Percentiles rank a stretch among this genome's conserved stretches.
Evolutionary conservation across 352 stramenopile genomes (phyloP).

Genomic region (Discostella stelligera): DNA sequence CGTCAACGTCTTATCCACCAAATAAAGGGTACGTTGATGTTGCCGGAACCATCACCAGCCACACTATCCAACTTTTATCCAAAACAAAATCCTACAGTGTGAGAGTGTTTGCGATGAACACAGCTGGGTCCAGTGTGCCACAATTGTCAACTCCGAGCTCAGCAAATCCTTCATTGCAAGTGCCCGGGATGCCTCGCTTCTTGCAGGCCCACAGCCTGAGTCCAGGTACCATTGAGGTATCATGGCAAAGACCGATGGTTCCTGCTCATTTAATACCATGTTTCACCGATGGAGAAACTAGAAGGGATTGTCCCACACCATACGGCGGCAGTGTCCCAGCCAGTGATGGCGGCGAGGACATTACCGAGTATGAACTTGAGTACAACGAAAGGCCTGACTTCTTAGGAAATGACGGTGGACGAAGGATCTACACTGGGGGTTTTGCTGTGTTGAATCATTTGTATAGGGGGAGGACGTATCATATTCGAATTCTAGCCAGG

Average conservation of each 20-base stretch:
- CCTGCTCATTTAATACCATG: conserved; percentile 62
- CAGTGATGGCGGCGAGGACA: conserved; percentile 57
- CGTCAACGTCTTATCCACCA: conserved; percentile 81
- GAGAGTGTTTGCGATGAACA: conserved; percentile 61
- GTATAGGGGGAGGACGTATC: conserved; percentile 85
- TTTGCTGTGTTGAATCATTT: conserved; percentile 85
- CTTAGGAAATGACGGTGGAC: conserved; percentile 56
- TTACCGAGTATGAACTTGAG: conserved; percentile 67
- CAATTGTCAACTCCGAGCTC: conserved; percentile 44
- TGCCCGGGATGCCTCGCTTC: conserved; percentile 57
- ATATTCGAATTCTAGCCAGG: conserved; percentile 86
- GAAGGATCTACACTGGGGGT: conserved; percentile 32
- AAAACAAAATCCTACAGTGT: conserved; percentile 57
- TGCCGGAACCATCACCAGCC: conserved; percentile 31
- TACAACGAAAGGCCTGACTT: conserved; percentile 62
- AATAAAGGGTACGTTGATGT: conserved; percentile 72
- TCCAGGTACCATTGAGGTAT: conserved; percentile 54
- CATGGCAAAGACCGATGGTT: conserved; percentile 57
- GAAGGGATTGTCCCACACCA: conserved; percentile 61
- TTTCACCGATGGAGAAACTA: conserved; percentile 24
- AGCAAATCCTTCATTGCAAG: conserved; percentile 51
- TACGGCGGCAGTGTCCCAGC: conserved; percentile 59
- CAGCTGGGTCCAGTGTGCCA: conserved; percentile 48
- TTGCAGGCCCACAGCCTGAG: conserved; percentile 25
- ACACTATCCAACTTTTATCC: conserved; percentile 64